Conservation (phyloP, 2,329 filamentous ascomycete species). For the Fusarium tanahbumbuense region DNA sequence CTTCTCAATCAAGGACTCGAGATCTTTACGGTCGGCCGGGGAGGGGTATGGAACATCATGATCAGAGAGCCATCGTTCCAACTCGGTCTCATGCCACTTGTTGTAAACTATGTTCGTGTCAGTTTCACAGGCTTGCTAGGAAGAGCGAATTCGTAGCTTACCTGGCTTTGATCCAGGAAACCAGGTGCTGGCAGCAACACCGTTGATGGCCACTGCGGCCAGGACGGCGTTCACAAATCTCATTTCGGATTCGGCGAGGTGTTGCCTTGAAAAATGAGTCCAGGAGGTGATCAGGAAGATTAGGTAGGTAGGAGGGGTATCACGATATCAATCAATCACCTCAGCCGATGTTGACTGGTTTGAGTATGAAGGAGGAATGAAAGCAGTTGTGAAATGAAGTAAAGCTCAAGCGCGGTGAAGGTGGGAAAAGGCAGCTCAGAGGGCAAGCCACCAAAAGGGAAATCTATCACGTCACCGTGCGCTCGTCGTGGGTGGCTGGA, state of each 20-base stretch:
- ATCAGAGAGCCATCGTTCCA: conserved; percentile 96
- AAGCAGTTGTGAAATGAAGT: conserved; percentile 3
- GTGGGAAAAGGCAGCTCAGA: conserved; percentile 15
- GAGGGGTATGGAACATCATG: conserved; percentile 91
- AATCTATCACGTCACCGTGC: conserved; percentile 48
- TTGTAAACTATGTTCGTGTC: conserved; percentile 80
- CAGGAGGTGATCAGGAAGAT: neutral
- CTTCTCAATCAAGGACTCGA: conserved; percentile 88
- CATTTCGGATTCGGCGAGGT: conserved; percentile 66
- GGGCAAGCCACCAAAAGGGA: conserved; percentile 31
- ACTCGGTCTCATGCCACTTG: conserved; percentile 98
- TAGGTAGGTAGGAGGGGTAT: conserved; percentile 8
- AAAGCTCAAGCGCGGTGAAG: conserved; percentile 14
- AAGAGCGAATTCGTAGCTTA: conserved; percentile 57
- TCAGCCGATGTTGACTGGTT: neutral
- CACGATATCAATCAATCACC: conserved; percentile 8
- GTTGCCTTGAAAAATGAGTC: conserved; percentile 3
- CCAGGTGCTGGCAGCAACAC: conserved; percentile 81
- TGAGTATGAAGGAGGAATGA: conserved; percentile 23
- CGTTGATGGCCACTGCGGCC: conserved; percentile 76
- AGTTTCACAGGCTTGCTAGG: neutral
- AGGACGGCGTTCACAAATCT: conserved; percentile 79
- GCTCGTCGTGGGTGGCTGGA: conserved; percentile 39
- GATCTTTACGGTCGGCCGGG: conserved; percentile 89
- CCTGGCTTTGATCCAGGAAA: conserved; percentile 80